Conservation (phyloP, 108 stramenopile species). For the Cyclostephanos tholiformis region DNA sequence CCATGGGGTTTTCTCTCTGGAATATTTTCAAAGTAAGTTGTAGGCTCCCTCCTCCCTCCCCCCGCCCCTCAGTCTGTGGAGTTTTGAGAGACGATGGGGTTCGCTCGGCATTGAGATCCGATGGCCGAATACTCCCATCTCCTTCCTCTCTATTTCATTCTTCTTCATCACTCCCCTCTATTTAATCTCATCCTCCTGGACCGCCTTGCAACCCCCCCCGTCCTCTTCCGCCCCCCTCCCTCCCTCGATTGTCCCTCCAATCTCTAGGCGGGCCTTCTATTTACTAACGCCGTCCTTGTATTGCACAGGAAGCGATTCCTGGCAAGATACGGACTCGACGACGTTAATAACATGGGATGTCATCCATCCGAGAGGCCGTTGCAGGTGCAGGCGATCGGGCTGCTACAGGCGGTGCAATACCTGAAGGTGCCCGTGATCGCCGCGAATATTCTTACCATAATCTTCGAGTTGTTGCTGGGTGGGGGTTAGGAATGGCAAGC, state of each 20-base stretch:
- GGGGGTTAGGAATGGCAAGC: no score
- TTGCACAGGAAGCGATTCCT: conserved; percentile 82
- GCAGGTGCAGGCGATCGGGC: conserved; percentile 69
- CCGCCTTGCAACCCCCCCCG: no score
- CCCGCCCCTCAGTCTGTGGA: no score
- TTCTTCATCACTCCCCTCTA: background rate
- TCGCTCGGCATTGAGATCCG: no score
- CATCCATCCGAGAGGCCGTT: conserved; percentile 56
- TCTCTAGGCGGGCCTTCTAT: conserved; percentile 73
- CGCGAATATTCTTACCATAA: conserved; percentile 69
- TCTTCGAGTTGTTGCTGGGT: conserved; percentile 87
- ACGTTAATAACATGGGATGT: conserved; percentile 57
- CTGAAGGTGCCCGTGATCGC: conserved; percentile 84
- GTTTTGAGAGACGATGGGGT: background rate
- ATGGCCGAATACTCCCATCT: no score
- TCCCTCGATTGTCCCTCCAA: background rate
- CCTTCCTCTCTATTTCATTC: background rate
- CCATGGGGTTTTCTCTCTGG: conserved; percentile 89
- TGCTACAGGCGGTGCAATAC: conserved; percentile 83
- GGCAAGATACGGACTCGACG: conserved; percentile 79
- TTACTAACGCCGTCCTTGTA: conserved; percentile 77
- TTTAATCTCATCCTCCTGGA: background rate
- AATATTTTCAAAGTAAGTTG: conserved; percentile 91
- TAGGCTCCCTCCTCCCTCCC: background rate
- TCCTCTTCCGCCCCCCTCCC: background rate